These are phyloP conservation scores for Lentinula aciculospora DNA, from an alignment of 768 basidiomycete species.

Conservation along the genomic window DNA sequence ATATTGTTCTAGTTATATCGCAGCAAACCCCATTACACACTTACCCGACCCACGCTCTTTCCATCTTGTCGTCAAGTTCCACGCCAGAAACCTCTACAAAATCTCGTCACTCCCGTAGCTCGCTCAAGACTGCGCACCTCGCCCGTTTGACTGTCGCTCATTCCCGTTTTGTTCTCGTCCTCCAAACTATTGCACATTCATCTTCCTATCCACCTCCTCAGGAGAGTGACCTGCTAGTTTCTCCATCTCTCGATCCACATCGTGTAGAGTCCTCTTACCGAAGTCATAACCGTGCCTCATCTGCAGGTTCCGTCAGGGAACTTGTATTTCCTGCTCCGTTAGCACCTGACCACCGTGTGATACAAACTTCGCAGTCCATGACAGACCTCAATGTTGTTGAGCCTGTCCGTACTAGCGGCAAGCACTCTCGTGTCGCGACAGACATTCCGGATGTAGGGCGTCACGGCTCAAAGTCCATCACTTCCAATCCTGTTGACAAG, in stretches of 20 bases:
- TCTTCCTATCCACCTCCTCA: conserved; percentile 39
- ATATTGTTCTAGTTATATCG: conserved; percentile 47
- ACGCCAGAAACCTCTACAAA: conserved; percentile 14
- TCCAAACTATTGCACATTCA: conserved; percentile 70
- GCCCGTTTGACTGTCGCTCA: conserved; percentile 53
- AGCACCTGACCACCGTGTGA: conserved; percentile 29
- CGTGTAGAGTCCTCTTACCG: neutral
- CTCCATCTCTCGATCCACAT: conserved; percentile 22
- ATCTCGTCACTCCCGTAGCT: neutral
- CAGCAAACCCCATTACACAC: conserved; percentile 58
- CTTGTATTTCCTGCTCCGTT: conserved; percentile 75
- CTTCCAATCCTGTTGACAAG: neutral
- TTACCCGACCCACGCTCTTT: conserved; percentile 66
- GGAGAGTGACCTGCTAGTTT: conserved; percentile 30
- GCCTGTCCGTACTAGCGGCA: neutral
- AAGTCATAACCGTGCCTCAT: conserved; percentile 10
- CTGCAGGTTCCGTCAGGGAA: conserved; percentile 32
- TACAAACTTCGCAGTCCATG: neutral
- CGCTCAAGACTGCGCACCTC: conserved; percentile 22
- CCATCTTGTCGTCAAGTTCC: conserved; percentile 35
- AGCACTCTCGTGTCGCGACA: neutral
- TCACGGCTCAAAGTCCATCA: neutral
- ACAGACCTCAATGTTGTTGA: neutral
- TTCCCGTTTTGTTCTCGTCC: conserved; percentile 67
- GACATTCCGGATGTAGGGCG: neutral